phyloP scores from a whole-genome alignment of 2,329 filamentous ascomycete genomes.

The Fusarium cyanostomum region DNA sequence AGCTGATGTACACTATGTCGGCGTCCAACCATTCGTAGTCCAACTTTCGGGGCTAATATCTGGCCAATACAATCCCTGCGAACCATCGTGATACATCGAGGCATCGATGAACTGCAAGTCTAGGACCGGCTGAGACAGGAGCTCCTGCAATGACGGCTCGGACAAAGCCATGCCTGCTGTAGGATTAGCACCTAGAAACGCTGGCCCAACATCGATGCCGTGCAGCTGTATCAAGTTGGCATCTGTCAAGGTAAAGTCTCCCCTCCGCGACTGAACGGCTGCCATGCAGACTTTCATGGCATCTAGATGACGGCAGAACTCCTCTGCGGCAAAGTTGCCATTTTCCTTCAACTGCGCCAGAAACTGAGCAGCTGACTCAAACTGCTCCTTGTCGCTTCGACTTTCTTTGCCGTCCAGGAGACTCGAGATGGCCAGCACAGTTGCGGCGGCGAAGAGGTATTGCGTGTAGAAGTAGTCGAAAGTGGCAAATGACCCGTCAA shows the following conservation, averaged over 20 bases:
- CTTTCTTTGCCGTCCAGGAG: conserved; percentile 46
- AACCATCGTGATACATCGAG: conserved; percentile 39
- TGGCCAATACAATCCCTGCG: conserved; percentile 39
- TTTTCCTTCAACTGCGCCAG: conserved; percentile 51
- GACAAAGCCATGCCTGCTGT: conserved; percentile 50
- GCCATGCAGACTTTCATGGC: conserved; percentile 46
- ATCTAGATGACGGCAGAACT: conserved; percentile 54
- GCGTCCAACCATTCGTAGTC: conserved; percentile 31
- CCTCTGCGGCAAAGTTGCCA: conserved; percentile 53
- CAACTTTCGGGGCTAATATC: conserved; percentile 42
- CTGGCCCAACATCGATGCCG: conserved; percentile 26
- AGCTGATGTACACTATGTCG: not conserved
- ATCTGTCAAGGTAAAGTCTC: conserved; percentile 21
- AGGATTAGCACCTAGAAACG: conserved; percentile 16
- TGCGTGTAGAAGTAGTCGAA: conserved; percentile 59
- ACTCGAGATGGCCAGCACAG: conserved; percentile 55
- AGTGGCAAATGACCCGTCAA: conserved; percentile 56
- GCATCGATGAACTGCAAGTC: conserved; percentile 49
- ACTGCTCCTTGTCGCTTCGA: conserved; percentile 51
- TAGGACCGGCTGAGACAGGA: conserved; percentile 46
- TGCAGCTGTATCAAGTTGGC: conserved; percentile 22
- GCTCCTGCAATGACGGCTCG: conserved; percentile 49
- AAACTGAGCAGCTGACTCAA: conserved; percentile 51
- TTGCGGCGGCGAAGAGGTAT: conserved; percentile 58
- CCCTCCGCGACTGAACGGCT: conserved; percentile 23